A percentile compares a stretch with the other conserved stretches of the same genome.
Conservation (phyloP, 257 asterid genomes). For the Sherardia arvensis region DNA sequence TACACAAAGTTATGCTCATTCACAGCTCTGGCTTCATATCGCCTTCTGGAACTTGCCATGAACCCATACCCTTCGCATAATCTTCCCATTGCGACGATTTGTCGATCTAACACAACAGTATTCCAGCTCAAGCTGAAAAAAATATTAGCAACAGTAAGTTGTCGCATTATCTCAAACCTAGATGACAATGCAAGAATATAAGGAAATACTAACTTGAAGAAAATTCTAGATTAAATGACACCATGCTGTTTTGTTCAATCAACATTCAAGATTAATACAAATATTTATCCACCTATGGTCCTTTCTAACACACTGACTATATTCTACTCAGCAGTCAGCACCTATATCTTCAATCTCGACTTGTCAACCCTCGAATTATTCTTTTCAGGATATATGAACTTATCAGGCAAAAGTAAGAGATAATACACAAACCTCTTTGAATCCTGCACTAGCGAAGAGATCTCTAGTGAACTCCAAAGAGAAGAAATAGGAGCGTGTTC, state of each 20-base stretch:
- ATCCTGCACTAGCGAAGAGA: slow-evolving; percentile 56
- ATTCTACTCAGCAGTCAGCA: background rate
- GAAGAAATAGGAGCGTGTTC: slow-evolving; percentile 90
- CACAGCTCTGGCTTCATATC: background rate
- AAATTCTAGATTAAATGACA: background rate
- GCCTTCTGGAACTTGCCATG: slow-evolving; percentile 92
- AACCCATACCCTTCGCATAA: slow-evolving; percentile 87
- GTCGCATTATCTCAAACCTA: background rate
- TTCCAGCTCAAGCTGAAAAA: slow-evolving; percentile 81
- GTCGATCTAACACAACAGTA: slow-evolving; percentile 79
- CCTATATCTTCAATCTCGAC: background rate
- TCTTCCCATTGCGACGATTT: slow-evolving; percentile 73
- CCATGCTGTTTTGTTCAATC: too few relatives aligned
- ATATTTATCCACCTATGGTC: too few relatives aligned
- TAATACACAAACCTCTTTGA: slow-evolving; percentile 49
- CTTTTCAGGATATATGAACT: background rate
- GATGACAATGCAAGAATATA: background rate
- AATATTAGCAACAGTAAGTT: background rate
- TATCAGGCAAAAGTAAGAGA: background rate
- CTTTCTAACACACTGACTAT: too few relatives aligned
- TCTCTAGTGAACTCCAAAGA: slow-evolving; percentile 54
- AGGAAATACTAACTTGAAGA: background rate
- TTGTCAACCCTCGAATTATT: background rate
- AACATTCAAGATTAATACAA: too few relatives aligned
- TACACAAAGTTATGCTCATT: background rate